Evolutionary conservation across 2,329 filamentous ascomycete genomes (phyloP).

Genomic region (Neonectria neomacrospora): DNA sequence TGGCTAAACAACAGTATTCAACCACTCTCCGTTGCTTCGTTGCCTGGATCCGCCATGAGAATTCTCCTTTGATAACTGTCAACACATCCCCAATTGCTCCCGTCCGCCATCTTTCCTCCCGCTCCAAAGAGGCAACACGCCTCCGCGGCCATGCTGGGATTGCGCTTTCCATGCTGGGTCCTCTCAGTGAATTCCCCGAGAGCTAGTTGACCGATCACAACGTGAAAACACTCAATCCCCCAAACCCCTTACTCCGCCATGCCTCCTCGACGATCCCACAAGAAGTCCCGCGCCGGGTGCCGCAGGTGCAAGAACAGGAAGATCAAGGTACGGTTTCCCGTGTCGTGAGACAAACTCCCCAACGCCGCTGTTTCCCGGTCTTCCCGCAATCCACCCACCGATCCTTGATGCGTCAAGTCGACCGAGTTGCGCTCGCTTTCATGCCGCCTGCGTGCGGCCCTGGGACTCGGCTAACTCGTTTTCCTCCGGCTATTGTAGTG

Average conservation of each 20-base stretch:
- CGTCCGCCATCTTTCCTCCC: constrained; percentile 14
- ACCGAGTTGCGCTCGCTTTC: constrained; percentile 6
- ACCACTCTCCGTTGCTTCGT: constrained; percentile 35
- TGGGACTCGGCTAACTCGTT: constrained; percentile 29
- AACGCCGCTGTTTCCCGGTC: constrained; percentile 7
- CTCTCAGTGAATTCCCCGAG: constrained; percentile 38
- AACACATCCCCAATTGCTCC: constrained; percentile 36
- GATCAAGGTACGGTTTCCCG: constrained; percentile 67
- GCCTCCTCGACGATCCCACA: constrained; percentile 75
- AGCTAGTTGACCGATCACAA: constrained; percentile 40
- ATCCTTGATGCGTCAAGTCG: constrained; percentile 15
- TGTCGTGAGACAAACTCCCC: background rate
- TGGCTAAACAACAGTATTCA: constrained; percentile 42
- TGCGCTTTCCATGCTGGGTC: constrained; percentile 41
- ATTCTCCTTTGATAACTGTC: constrained; percentile 27
- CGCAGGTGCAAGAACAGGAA: constrained; percentile 74
- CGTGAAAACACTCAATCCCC: constrained; percentile 27
- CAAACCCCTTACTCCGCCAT: constrained; percentile 51
- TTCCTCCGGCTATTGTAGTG: constrained; percentile 56
- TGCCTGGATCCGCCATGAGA: constrained; percentile 37
- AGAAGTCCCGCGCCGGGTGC: constrained; percentile 76
- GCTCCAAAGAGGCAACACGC: constrained; percentile 36
- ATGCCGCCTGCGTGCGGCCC: constrained; percentile 1
- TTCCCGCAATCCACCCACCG: constrained; percentile 20
- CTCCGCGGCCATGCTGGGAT: constrained; percentile 48